A percentile compares a stretch with the other conserved stretches of the same genome.
Conservation (phyloP, 805 yeast species). For the Candida argentea region DNA sequence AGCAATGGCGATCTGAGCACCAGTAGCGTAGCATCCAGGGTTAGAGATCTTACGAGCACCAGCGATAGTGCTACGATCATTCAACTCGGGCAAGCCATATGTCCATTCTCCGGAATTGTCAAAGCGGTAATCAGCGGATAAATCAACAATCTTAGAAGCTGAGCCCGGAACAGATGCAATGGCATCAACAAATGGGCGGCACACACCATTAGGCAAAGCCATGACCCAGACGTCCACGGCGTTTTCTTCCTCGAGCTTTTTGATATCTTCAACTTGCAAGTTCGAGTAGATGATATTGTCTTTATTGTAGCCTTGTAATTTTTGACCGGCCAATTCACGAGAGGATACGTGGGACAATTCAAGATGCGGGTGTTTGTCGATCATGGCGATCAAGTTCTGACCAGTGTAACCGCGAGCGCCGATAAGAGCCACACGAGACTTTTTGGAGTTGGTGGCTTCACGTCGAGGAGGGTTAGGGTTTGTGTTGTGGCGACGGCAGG, state of each 20-base stretch:
- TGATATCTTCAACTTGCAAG: slow-evolving; percentile 79
- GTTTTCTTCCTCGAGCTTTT: slow-evolving; percentile 59
- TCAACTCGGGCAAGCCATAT: slow-evolving; percentile 92
- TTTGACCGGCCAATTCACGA: slow-evolving; percentile 84
- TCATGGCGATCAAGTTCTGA: slow-evolving; percentile 78
- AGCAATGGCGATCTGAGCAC: slow-evolving; percentile 80
- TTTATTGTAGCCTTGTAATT: slow-evolving; percentile 80
- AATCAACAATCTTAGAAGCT: slow-evolving; percentile 74
- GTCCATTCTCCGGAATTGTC: slow-evolving; percentile 83
- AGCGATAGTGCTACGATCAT: slow-evolving; percentile 55
- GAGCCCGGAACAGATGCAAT: slow-evolving; percentile 58
- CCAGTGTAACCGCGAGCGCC: slow-evolving; percentile 99
- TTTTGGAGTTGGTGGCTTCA: slow-evolving; percentile 49
- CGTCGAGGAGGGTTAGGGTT: slow-evolving; percentile 69
- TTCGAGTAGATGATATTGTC: slow-evolving; percentile 72
- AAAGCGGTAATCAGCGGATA: slow-evolving; percentile 94
- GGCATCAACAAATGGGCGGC: slow-evolving; percentile 78
- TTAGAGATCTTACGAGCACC: slow-evolving; percentile 76
- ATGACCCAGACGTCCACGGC: slow-evolving; percentile 96
- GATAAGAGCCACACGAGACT: slow-evolving; percentile 78
- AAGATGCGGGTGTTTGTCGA: slow-evolving; percentile 78
- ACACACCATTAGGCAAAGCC: slow-evolving; percentile 98
- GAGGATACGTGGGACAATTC: slow-evolving; percentile 92
- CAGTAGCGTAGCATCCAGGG: slow-evolving; percentile 99
- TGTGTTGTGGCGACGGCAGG: slow-evolving; percentile 17